Conservation (phyloP, 2,329 filamentous ascomycete species). For the Chrysoporthe deuterocubensis region DNA sequence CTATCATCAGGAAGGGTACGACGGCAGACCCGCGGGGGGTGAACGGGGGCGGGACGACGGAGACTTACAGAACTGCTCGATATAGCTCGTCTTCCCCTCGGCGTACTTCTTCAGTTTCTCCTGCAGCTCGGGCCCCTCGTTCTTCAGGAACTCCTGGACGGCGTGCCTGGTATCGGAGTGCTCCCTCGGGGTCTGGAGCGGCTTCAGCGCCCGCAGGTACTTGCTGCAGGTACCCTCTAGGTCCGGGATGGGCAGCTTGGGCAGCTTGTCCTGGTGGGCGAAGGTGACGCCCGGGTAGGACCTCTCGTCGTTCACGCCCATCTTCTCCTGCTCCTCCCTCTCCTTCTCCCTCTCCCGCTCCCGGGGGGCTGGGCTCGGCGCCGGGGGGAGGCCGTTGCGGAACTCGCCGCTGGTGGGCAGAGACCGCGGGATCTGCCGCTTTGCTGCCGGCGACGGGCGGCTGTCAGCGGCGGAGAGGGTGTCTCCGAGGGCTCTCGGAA, state of each 20-base stretch:
- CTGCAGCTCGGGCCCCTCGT: conserved; percentile 83
- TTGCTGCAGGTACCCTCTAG: conserved; percentile 77
- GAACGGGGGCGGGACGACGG: background rate
- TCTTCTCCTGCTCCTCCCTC: conserved; percentile 42
- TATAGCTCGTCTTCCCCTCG: conserved; percentile 89
- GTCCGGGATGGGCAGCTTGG: conserved; percentile 91
- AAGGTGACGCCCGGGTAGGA: conserved; percentile 80
- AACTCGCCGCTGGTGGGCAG: conserved; percentile 42
- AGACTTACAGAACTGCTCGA: conserved; percentile 93
- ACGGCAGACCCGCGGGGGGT: background rate
- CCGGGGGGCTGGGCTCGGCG: conserved; percentile 33
- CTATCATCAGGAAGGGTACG: conserved; percentile 32
- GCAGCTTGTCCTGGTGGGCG: conserved; percentile 83
- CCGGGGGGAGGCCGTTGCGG: conserved; percentile 37
- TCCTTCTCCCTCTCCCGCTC: conserved; percentile 42
- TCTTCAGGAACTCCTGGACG: conserved; percentile 79
- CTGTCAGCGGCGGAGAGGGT: conserved; percentile 59
- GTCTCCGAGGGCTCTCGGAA: conserved; percentile 74
- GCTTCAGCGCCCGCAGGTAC: conserved; percentile 79
- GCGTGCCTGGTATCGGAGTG: conserved; percentile 81
- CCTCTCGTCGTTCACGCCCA: conserved; percentile 57
- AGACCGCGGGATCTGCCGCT: conserved; percentile 43
- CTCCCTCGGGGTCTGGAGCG: conserved; percentile 80
- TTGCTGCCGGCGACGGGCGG: conserved; percentile 34
- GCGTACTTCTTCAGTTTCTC: conserved; percentile 91